Evolutionary conservation across 139 green algal species (phyloP).

Genomic region (Picocystis salinarum): DNA sequence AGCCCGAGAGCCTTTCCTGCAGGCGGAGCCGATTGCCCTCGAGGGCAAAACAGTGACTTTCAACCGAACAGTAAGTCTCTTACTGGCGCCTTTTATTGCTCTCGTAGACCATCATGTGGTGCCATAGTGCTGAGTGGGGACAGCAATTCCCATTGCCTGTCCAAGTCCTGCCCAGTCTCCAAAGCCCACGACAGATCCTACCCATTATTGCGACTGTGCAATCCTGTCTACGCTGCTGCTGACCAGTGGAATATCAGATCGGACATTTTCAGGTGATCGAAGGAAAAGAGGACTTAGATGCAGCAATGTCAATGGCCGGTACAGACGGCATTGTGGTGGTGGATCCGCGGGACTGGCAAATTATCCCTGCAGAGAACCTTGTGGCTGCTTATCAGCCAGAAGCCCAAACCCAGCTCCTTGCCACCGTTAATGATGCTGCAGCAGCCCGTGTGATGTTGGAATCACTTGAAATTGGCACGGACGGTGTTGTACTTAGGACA

Average conservation of each 20-base stretch:
- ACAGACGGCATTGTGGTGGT: neutral
- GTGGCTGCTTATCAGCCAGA: slow-evolving; percentile 43
- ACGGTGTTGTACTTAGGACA: slow-evolving; percentile 57
- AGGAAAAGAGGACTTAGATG: neutral
- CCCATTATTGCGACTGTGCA: neutral
- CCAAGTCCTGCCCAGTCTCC: neutral
- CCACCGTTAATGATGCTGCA: slow-evolving; percentile 13
- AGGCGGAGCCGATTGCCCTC: slow-evolving; percentile 4
- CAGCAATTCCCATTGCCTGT: too few species aligned
- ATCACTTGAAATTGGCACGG: slow-evolving; percentile 53
- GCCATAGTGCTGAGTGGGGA: too few species aligned
- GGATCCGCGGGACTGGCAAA: slow-evolving; percentile 15
- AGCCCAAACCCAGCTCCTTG: slow-evolving; percentile 26
- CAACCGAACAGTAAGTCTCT: too few species aligned
- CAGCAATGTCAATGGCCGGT: neutral
- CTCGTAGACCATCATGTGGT: too few species aligned
- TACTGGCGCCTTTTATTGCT: too few species aligned
- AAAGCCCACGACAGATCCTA: neutral
- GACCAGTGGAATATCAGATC: neutral
- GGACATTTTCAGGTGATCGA: neutral
- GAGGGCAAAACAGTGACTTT: too few species aligned
- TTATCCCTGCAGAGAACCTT: slow-evolving; percentile 88
- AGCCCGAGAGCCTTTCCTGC: neutral
- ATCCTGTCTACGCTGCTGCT: neutral
- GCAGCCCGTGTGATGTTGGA: slow-evolving; percentile 46